phyloP scores from a whole-genome alignment of 345 rosid genomes.

The Citrus cavaleriei region DNA sequence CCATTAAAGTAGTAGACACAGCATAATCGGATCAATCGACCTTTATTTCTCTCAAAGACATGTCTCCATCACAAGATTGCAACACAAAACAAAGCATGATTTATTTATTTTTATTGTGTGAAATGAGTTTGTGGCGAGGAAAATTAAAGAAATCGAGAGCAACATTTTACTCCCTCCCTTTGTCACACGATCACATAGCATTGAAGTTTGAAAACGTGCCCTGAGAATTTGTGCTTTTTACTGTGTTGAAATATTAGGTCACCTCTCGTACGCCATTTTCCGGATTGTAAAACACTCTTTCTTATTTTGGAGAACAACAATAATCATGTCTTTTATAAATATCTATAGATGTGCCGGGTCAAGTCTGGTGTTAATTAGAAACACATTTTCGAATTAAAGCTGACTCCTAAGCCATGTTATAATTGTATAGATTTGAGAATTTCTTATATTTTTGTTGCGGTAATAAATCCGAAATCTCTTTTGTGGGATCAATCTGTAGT shows the following conservation, averaged over 20 bases:
- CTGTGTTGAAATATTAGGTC: neutral
- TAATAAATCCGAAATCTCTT: neutral
- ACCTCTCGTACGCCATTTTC: neutral
- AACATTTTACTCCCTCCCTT: neutral
- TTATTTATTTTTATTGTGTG: neutral
- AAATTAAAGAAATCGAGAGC: neutral
- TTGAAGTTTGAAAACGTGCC: neutral
- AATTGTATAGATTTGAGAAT: neutral
- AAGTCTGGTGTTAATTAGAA: neutral
- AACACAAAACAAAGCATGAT: neutral
- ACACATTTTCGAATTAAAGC: neutral
- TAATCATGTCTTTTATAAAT: too few relatives aligned
- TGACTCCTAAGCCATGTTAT: neutral
- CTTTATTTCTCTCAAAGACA: conserved; percentile 5
- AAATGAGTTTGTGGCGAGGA: neutral
- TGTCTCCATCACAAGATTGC: conserved; percentile 19
- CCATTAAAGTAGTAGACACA: neutral
- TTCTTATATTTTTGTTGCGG: too few relatives aligned
- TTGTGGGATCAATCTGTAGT: neutral
- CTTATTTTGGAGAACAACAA: neutral
- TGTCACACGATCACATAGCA: neutral
- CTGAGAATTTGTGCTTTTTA: neutral
- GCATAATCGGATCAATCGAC: neutral
- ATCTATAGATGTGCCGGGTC: neutral
- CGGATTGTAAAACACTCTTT: neutral